Conservation (phyloP, 768 basidiomycete species). For the Leucocoprinus leucothites region DNA sequence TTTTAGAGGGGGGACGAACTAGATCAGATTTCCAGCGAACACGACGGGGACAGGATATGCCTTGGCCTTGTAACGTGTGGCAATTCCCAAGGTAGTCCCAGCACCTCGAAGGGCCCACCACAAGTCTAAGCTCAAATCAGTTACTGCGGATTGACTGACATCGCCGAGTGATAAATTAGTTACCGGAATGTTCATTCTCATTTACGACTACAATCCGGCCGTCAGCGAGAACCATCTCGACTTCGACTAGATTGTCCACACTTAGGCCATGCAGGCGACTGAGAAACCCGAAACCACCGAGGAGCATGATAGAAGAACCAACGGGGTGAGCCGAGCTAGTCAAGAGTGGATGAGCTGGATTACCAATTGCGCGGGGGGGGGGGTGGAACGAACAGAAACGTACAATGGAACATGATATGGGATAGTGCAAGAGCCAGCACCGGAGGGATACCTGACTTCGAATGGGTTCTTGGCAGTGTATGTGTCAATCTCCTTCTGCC, state of each 20-base stretch:
- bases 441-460: slow-evolving; percentile 51
- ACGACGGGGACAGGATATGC: slow-evolving; percentile 89
- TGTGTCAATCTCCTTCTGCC: slow-evolving; percentile 81
- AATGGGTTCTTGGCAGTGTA: slow-evolving; percentile 69
- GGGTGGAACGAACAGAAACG: slow-evolving; percentile 23
- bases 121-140: slow-evolving; percentile 47
- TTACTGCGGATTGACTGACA: not conserved
- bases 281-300: slow-evolving; percentile 88
- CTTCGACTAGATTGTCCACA: slow-evolving; percentile 87
- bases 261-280: slow-evolving; percentile 82
- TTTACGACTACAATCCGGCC: slow-evolving; percentile 79
- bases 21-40: slow-evolving; percentile 90
- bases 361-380: slow-evolving; percentile 3
- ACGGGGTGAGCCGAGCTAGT: slow-evolving; percentile 76
- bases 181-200: slow-evolving; percentile 70
- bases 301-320: slow-evolving; percentile 76
- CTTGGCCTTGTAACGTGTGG: slow-evolving; percentile 85
- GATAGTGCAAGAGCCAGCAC: slow-evolving; percentile 44
- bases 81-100: slow-evolving; percentile 80
- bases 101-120: slow-evolving; percentile 89
- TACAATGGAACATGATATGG: slow-evolving; percentile 83
- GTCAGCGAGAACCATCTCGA: slow-evolving; percentile 89
- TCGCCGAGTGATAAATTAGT: slow-evolving; percentile 13
- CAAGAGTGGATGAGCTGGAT: not conserved
- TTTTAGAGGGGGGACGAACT: slow-evolving; percentile 47